Base-by-base conservation (phyloP, 257 asterid genomes). In the Solanum rostratum region DNA sequence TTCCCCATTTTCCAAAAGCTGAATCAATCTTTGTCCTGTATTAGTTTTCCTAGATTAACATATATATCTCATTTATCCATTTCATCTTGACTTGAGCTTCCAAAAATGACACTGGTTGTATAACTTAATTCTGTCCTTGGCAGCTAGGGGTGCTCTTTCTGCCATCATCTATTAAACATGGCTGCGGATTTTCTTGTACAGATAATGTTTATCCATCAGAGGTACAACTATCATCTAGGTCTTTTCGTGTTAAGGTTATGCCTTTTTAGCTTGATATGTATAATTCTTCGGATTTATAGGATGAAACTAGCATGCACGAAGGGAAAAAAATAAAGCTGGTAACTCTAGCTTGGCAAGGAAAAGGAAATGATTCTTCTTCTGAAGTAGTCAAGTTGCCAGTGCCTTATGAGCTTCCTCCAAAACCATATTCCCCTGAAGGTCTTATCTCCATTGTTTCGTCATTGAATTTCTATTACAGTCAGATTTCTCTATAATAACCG, bases 401-500 rank as follows among this genome's bases (percentile, higher is more conserved):
- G 79, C 98, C 98, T 19, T 96, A 91, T n/a, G 97, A 95, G 88
- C 97, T 96, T 81, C 99, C 98, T 84, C 98, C 98, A 74, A 88
- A 83, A 60, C 98, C 91, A 20, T 95, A 96, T 90, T 85, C 95
- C 22, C 43, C 91, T 0, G 90, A 86, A 93, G 98, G 98, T 96
- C 30, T 74, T 46, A 82, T 49, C 20, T 79, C 81, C 69, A 65
- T 46, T 69, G 49, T 74, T 54, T 54, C 50, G 30, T 62, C 4
- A 14, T 84, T 79, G 14, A 10, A 46, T 37, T 59, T 16, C n/a
- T 33, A 12, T 60, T 57, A 19, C 24, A 7, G 24, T 4, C 60
- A 18, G 60, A 33, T 1, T 5, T 33, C 39, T 33, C 39, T 33
- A 33, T 33, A 33, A 33, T 33, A 33, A 33, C 39, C 39, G 6